These are phyloP conservation scores for Calonectria pseudoturangicola DNA, from an alignment of 2,329 filamentous ascomycete species.

Conservation along the genomic window DNA sequence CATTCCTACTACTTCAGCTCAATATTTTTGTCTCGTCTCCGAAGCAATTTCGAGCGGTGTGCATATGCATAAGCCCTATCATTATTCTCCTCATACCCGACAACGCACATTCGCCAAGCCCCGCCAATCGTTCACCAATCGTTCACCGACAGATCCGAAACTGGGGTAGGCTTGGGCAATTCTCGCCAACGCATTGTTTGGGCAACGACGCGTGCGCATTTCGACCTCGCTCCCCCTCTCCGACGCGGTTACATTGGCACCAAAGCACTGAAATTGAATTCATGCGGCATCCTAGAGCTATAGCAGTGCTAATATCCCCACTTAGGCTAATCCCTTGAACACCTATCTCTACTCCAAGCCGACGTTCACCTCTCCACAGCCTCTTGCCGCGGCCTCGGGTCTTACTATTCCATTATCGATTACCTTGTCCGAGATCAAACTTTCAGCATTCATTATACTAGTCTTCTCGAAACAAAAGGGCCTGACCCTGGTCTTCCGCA, in stretches of 20 bases:
- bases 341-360: constrained; percentile 96
- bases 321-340: constrained; percentile 92
- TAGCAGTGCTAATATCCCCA: constrained; percentile 68
- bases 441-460: constrained; percentile 97
- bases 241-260: constrained; percentile 37
- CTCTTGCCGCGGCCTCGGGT: constrained; percentile 91
- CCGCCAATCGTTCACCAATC: background rate
- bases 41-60: constrained; percentile 13
- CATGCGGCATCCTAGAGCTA: constrained; percentile 49
- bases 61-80: constrained; percentile 14
- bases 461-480: constrained; percentile 99
- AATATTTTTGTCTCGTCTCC: background rate
- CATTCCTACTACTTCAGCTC: background rate
- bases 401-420: constrained; percentile 98
- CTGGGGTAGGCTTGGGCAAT: constrained; percentile 6
- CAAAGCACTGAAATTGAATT: constrained; percentile 45
- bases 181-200: constrained; percentile 30
- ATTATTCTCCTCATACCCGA: constrained; percentile 6
- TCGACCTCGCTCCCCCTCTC: constrained; percentile 12
- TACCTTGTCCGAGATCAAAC: constrained; percentile 94
- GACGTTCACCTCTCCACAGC: constrained; percentile 92
- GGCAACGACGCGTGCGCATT: constrained; percentile 42
- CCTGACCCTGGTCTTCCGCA: constrained; percentile 95
- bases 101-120: constrained; percentile 29
- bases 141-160: constrained; percentile 18